Evolutionary conservation across 2,329 filamentous ascomycete species (phyloP), one percentile per base, ranked within the genome.

Genomic region (Lecanosticta acicola): DNA sequence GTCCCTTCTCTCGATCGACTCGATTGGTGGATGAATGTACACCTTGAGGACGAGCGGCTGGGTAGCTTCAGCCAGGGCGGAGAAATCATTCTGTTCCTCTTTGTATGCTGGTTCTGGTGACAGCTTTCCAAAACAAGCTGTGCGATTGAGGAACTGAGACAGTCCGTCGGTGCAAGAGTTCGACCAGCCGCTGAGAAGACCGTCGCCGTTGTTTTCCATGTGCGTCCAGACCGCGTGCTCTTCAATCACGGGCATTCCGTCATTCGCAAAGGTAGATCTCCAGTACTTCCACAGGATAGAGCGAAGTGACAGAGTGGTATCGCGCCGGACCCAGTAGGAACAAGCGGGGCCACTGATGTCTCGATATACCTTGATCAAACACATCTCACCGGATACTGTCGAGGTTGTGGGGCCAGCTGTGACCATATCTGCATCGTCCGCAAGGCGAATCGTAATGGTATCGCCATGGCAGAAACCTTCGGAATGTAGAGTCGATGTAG

Each of bases 241-340:
- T 20, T 29, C 1, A 8, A 33, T 11, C 4, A 10, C 4, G 3
- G 33, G 9, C 16, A 20, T 16, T 3, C 21, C 19, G 14, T 35
- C 24, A 3, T 41, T 40, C 5, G 34, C 14, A 17, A 46, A 51
- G 8, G 29, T 33, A 29, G 42, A 18, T n/a, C 57, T 48, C 60
- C 59, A 63, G 45, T 54, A 54, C 34, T 57, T 60, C 48, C 56
- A 60, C 7, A 57, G 8, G 13, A 63, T 46, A 10, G 53, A 54
- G 1, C 39, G 52, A 14, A 59, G 20, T 2, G 58, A 52, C 14
- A 38, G 20, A 4, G 54, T 59, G 9, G 57, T 59, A 10, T 49
- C 29, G 14, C 50, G 53, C 8, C 53, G 46, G 3, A 52, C 42
- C 62, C 60, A 65, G 40, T 56, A 65, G 2, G 46, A 49, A 34